Evolutionary conservation across 2,329 filamentous ascomycete species (phyloP).

Genomic region (Pseudogymnoascus destructans): DNA sequence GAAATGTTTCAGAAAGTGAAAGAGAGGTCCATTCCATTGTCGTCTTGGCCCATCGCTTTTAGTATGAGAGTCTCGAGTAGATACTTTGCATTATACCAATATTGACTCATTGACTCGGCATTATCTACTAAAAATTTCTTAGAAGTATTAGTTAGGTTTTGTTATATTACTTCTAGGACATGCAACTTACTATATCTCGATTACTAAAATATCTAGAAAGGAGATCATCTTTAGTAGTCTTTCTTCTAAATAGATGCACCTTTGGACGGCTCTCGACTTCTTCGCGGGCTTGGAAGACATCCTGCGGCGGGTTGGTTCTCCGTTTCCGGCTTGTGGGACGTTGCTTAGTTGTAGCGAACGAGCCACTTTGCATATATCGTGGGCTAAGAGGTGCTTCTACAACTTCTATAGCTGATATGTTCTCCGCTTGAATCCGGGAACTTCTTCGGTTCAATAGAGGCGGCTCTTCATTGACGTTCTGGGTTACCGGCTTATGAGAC

Average conservation of each 20-base stretch:
- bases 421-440: not conserved
- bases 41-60: conserved; percentile 22
- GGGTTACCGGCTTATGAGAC: not conserved
- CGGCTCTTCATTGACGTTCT: not conserved
- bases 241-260: not conserved
- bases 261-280: not conserved
- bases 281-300: not conserved
- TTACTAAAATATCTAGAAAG: conserved; percentile 13
- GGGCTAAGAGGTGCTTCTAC: not conserved
- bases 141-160: not conserved
- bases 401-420: not conserved
- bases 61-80: conserved; percentile 20
- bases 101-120: conserved; percentile 18
- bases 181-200: conserved; percentile 10
- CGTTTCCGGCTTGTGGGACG: not conserved
- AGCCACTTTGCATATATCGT: not conserved
- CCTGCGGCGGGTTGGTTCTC: not conserved
- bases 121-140: conserved; percentile 25
- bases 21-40: conserved; percentile 23
- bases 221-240: not conserved
- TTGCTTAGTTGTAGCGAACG: not conserved
- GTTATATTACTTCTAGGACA: not conserved
- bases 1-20: conserved; percentile 14
- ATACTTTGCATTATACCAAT: conserved; percentile 20
- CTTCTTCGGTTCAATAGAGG: not conserved